Percentiles rank a stretch among this genome's conserved stretches.
These are phyloP conservation scores for Trichophaea hybrida DNA, from an alignment of 2,329 filamentous ascomycete species.

Conservation along the genomic window DNA sequence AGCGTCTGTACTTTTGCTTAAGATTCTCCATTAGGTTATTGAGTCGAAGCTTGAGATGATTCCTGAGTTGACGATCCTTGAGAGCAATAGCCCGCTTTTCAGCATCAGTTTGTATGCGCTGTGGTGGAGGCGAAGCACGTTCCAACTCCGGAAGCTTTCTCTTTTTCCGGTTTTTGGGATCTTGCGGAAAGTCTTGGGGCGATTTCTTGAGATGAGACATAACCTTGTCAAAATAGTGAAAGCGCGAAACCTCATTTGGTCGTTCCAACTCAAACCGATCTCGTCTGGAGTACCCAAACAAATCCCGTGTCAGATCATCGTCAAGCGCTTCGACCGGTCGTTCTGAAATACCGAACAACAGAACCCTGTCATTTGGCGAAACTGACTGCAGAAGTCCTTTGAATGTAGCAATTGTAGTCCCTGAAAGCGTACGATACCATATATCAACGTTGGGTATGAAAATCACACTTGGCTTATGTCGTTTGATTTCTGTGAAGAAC, in stretches of 20 bases:
- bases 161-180: conserved; percentile 74
- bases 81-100: conserved; percentile 69
- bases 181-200: conserved; percentile 65
- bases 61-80: conserved; percentile 68
- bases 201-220: conserved; percentile 62
- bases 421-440: conserved; percentile 63
- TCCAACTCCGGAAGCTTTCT: conserved; percentile 64
- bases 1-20: conserved; percentile 76
- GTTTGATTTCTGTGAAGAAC: conserved; percentile 79
- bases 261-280: conserved; percentile 58
- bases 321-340: conserved; percentile 48
- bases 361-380: conserved; percentile 75
- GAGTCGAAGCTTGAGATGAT: conserved; percentile 72
- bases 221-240: conserved; percentile 64
- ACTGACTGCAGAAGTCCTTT: conserved; percentile 66
- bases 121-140: conserved; percentile 57
- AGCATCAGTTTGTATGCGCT: conserved; percentile 54
- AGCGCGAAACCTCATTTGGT: conserved; percentile 50
- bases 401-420: conserved; percentile 60
- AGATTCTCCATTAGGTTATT: conserved; percentile 97
- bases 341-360: conserved; percentile 77
- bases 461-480: conserved; percentile 90
- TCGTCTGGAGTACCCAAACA: conserved; percentile 74
- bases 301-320: conserved; percentile 50
- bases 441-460: conserved; percentile 81